A percentile compares a stretch with the other conserved stretches of the same genome.
Evolutionary conservation across 2,329 filamentous ascomycete species (phyloP).

Genomic region (Colletotrichum sp.): DNA sequence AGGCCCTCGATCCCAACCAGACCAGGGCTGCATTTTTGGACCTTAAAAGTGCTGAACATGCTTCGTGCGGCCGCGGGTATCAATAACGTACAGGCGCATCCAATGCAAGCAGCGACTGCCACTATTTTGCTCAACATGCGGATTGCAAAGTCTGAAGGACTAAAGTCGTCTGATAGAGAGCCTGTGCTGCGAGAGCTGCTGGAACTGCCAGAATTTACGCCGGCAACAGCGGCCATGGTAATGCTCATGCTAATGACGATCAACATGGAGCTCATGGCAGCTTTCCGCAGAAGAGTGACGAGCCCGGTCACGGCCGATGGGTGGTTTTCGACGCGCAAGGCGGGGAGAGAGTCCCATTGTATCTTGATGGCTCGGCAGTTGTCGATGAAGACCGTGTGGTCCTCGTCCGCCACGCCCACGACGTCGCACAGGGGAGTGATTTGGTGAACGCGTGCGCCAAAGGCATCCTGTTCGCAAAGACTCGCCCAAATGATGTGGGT

Average conservation of each 20-base stretch:
- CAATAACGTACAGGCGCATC: not conserved
- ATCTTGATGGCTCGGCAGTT: not conserved
- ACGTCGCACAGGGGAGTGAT: not conserved
- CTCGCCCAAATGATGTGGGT: not conserved
- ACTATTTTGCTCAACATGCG: not conserved
- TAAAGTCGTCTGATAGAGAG: not conserved
- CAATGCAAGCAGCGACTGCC: not conserved
- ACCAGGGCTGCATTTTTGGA: not conserved
- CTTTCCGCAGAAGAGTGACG: fast-evolving
- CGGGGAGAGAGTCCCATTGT: not conserved
- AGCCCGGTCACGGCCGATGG: not conserved
- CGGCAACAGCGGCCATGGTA: not conserved
- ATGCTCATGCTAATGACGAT: not conserved
- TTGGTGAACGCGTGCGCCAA: not conserved
- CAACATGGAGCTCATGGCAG: not conserved
- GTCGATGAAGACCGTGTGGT: not conserved
- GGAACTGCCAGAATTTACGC: not conserved
- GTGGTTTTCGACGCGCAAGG: not conserved
- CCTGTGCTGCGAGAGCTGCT: not conserved
- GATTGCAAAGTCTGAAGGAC: not conserved
- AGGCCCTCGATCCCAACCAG: not conserved
- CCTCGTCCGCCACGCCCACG: not conserved
- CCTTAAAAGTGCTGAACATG: not conserved
- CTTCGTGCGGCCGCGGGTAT: not conserved
- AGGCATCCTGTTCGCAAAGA: not conserved